Conservation (phyloP, 2,329 filamentous ascomycete species). For the Fusarium duplospermum region DNA sequence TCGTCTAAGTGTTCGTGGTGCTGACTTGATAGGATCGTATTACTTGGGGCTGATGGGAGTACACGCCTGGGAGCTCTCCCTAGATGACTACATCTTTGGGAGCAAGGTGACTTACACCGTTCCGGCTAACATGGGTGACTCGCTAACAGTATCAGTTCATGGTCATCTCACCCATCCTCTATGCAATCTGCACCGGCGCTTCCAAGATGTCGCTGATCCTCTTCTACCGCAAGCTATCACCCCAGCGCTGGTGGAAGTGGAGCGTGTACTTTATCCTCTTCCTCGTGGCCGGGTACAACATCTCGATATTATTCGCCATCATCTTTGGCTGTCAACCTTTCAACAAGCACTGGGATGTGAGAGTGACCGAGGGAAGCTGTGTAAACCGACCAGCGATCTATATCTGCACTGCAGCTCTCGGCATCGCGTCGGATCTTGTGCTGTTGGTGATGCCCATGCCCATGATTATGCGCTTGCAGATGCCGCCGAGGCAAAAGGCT, state of each 20-base stretch:
- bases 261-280: constrained; percentile 46
- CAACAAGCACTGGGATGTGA: constrained; percentile 46
- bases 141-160: constrained; percentile 31
- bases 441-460: constrained; percentile 60
- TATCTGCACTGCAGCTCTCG: constrained; percentile 55
- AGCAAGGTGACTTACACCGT: constrained; percentile 4
- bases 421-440: constrained; percentile 60
- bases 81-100: constrained; percentile 29
- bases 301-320: constrained; percentile 49
- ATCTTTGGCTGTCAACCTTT: constrained; percentile 54
- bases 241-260: constrained; percentile 48
- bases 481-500: constrained; percentile 59
- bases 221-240: constrained; percentile 53
- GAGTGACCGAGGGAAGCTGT: constrained; percentile 51
- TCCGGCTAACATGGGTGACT: fast-evolving
- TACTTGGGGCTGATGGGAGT: constrained; percentile 39
- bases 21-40: constrained; percentile 22
- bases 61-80: constrained; percentile 47
- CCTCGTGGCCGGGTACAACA: constrained; percentile 48
- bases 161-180: constrained; percentile 36
- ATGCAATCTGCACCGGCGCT: constrained; percentile 44
- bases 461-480: constrained; percentile 57
- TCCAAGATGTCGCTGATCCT: constrained; percentile 53
- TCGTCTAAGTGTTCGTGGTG: not conserved
- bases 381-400: constrained; percentile 48